Evolutionary conservation across 805 yeast species (phyloP).

Genomic region (Lipomyces lipofer): DNA sequence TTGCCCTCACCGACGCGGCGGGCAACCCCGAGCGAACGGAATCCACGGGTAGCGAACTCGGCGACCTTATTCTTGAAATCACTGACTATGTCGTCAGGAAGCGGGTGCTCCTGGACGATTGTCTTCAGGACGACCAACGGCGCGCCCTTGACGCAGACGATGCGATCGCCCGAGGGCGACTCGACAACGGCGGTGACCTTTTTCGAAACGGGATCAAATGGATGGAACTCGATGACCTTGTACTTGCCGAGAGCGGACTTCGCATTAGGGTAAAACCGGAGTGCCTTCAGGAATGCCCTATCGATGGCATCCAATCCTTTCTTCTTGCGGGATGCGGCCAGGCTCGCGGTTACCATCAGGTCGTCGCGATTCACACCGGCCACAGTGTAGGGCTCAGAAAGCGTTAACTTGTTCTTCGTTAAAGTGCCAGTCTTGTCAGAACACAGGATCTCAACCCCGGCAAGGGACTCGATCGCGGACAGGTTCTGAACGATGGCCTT

Average conservation of each 20-base stretch:
- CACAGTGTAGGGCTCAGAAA: conserved; percentile 96
- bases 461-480: conserved; percentile 93
- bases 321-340: conserved; percentile 97
- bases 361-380: conserved; percentile 96
- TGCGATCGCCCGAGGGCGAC: conserved; percentile 94
- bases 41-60: conserved; percentile 97
- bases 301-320: conserved; percentile 98
- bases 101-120: conserved; percentile 95
- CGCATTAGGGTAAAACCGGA: conserved; percentile 85
- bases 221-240: conserved; percentile 93
- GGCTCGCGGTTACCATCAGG: conserved; percentile 94
- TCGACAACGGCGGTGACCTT: conserved; percentile 93
- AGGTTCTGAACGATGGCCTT: conserved; percentile 95
- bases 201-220: conserved; percentile 97
- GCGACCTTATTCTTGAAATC: conserved; percentile 96
- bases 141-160: conserved; percentile 96
- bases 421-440: conserved; percentile 97
- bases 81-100: conserved; percentile 89
- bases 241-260: conserved; percentile 88
- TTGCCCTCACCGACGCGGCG: conserved; percentile 98
- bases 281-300: conserved; percentile 91
- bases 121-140: conserved; percentile 95
- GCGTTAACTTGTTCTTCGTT: conserved; percentile 91
- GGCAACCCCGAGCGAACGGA: conserved; percentile 97
- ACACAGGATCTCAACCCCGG: conserved; percentile 96